A percentile compares a stretch with the other conserved stretches of the same genome.
These are phyloP conservation scores for Didymosphaeria variabile DNA, from an alignment of 2,329 filamentous ascomycete genomes.

Conservation along the genomic window DNA sequence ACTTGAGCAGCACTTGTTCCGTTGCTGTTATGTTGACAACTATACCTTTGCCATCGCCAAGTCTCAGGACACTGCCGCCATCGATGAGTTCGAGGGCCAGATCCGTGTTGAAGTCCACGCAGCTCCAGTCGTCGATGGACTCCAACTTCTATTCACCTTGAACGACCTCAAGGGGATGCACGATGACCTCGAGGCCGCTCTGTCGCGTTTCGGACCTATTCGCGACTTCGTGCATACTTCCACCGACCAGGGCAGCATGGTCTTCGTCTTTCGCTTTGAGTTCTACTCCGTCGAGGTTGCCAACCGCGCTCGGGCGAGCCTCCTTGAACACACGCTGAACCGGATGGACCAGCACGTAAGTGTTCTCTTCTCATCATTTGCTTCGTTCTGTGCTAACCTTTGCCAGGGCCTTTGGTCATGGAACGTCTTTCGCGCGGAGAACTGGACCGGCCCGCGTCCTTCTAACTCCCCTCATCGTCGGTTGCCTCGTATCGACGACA, in stretches of 20 bases:
- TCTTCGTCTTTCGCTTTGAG: slow-evolving; percentile 41
- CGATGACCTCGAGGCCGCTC: slow-evolving; percentile 23
- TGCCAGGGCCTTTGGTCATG: slow-evolving; percentile 35
- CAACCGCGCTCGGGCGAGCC: slow-evolving; percentile 34
- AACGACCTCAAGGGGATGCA: slow-evolving; percentile 27
- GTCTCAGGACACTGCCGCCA: slow-evolving; percentile 31
- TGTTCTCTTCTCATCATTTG: slow-evolving; percentile 7
- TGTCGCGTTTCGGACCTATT: slow-evolving; percentile 29
- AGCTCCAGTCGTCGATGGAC: slow-evolving; percentile 12
- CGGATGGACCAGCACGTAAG: slow-evolving; percentile 28
- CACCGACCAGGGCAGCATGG: slow-evolving; percentile 26
- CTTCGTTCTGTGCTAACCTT: slow-evolving; percentile 25
- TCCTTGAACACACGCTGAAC: slow-evolving; percentile 22
- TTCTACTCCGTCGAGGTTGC: slow-evolving; percentile 41
- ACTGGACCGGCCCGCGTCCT: slow-evolving; percentile 33
- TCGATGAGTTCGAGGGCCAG: slow-evolving; percentile 47
- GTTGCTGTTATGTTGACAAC: slow-evolving; percentile 30
- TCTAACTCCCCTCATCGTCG: slow-evolving; percentile 31
- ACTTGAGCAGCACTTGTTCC: slow-evolving; percentile 33
- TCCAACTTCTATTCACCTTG: slow-evolving; percentile 23
- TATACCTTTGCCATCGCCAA: slow-evolving; percentile 38
- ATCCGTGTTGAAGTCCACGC: slow-evolving; percentile 33
- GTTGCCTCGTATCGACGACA: slow-evolving; percentile 32
- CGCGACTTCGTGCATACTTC: slow-evolving; percentile 32
- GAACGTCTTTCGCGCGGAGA: slow-evolving; percentile 23